These are phyloP conservation scores for Plasmopara viticola DNA, from an alignment of 352 stramenopile genomes.

Conservation along the genomic window DNA sequence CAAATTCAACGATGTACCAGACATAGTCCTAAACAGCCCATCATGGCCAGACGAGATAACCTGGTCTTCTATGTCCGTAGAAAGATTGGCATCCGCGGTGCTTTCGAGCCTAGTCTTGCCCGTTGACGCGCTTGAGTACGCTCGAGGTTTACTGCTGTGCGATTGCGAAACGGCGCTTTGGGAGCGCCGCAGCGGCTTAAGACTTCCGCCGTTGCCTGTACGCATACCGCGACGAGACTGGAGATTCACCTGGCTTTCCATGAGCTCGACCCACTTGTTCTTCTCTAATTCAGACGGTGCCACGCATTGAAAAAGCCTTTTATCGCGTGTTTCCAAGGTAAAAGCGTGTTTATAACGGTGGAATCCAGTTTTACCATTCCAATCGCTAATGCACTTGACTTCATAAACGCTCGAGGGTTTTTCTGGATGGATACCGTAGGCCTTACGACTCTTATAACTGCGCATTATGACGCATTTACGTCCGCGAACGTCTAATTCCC, in stretches of 20 bases:
- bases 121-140: constrained; percentile 15
- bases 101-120: constrained; percentile 16
- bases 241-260: constrained; percentile 32
- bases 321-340: constrained; percentile 60
- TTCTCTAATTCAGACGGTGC: constrained; percentile 46
- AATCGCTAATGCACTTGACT: constrained; percentile 69
- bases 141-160: constrained; percentile 16
- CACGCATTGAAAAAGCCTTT: constrained; percentile 71
- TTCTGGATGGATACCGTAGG: constrained; percentile 38
- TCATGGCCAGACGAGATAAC: constrained; percentile 16
- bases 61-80: constrained; percentile 25
- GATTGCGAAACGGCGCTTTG: constrained; percentile 17
- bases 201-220: constrained; percentile 19
- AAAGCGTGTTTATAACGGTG: constrained; percentile 70
- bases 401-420: constrained; percentile 49
- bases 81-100: constrained; percentile 10
- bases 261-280: constrained; percentile 58
- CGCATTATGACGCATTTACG: constrained; percentile 59
- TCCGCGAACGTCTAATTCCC: constrained; percentile 39
- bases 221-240: constrained; percentile 14
- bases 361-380: constrained; percentile 72
- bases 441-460: constrained; percentile 55
- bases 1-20: constrained; percentile 21
- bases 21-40: constrained; percentile 35
- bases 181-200: constrained; percentile 20